Base-by-base conservation (phyloP, 305 asterid species). In the Monarda citriodora region DNA sequence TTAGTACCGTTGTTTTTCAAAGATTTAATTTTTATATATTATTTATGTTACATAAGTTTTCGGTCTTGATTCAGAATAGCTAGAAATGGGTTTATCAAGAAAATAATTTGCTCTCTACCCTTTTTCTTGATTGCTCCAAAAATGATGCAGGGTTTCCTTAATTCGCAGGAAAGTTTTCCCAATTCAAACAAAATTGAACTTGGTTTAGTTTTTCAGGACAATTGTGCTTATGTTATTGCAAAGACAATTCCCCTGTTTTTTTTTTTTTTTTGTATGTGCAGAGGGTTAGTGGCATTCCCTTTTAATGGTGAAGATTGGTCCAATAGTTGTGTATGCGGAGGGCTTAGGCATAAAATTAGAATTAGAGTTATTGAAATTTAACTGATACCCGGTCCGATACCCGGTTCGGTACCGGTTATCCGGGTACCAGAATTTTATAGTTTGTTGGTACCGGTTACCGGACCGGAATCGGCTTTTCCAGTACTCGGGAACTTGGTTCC, bases 221-320 rank as follows among this genome's bases (percentile, higher is more conserved):
- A 56, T 45, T 40, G 55, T 37, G 37, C 26, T 47, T 60, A 14
- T 51, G 17, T 46, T 57, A 60, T 56, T 16, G 65, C 32, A 68
- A 79, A 82, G 70, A 91, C 88, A 96, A 83, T 91, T 69, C 96
- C 91, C n/a, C n/a, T n/a, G n/a, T 55, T 74, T 91, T 80, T 81
- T 91, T 79, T 88, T 82, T 61, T 55, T 88, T 70, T 96, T 88
- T 65, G 84, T 91, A 3, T 86, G 71, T 67, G 73, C 53, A 31
- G 98, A 91, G 92, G 85, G 96, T 47, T 82, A 48, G 84, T 86
- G 53, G 96, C 98, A 56, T 86, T 88, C n/a, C 61, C 87, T 88
- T 61, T 25, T 91, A 51, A 63, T 82, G 86, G 98, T 91, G 72
- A 86, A 88, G 81, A 91, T 91, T 67, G 98, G 96, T 69, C 96